Conservation (phyloP, 2,329 filamentous ascomycete genomes). For the Diplocarpon mali region DNA sequence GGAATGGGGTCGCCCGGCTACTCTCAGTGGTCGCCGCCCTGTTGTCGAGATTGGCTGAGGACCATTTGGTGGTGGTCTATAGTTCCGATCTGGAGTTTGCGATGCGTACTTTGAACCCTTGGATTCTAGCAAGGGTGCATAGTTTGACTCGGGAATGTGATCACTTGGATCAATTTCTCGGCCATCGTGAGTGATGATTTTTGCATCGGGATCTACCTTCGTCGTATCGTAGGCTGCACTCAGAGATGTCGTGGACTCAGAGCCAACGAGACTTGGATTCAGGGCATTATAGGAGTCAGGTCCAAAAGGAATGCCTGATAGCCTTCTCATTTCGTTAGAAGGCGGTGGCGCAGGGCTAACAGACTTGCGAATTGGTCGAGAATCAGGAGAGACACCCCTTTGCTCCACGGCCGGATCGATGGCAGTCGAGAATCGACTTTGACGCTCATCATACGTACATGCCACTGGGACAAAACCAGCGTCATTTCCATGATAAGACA, state of each 20-base stretch:
- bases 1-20: constrained; percentile 39
- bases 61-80: constrained; percentile 39
- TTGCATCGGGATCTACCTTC: constrained; percentile 44
- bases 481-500: constrained; percentile 20
- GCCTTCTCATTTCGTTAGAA: constrained; percentile 35
- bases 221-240: constrained; percentile 23
- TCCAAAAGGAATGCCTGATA: constrained; percentile 57
- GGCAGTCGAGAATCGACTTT: constrained; percentile 18
- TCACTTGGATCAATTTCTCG: constrained; percentile 71
- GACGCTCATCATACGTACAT: constrained; percentile 22
- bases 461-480: constrained; percentile 17
- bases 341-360: constrained; percentile 57
- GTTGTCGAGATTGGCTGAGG: constrained; percentile 41
- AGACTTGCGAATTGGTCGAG: constrained; percentile 53
- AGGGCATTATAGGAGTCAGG: constrained; percentile 67
- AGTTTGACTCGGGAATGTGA: constrained; percentile 53
- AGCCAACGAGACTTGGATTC: constrained; percentile 43
- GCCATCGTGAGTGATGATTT: constrained; percentile 67
- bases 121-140: constrained; percentile 29
- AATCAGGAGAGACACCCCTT: constrained; percentile 22
- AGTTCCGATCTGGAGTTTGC: constrained; percentile 22
- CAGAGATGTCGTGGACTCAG: constrained; percentile 22
- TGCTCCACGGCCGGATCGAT: constrained; percentile 26
- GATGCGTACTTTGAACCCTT: constrained; percentile 37
- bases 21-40: constrained; percentile 41